Conservation (phyloP, 257 asterid species). For the Echites panduratus region DNA sequence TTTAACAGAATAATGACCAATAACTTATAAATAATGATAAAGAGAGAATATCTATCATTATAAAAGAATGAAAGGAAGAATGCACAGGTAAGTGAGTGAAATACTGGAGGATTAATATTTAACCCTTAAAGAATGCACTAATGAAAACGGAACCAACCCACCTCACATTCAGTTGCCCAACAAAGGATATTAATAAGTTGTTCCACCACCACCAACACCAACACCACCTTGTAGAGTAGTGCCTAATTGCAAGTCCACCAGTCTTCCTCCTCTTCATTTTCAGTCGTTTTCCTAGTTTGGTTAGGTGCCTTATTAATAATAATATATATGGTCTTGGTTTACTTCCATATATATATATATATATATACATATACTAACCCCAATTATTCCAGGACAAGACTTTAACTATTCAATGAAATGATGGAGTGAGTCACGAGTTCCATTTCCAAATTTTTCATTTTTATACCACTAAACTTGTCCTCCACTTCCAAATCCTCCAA, state of each 20-base stretch:
- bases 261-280: neutral
- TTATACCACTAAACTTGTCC: too few relatives aligned
- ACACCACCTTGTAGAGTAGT: neutral
- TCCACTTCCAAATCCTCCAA: conserved; percentile 1
- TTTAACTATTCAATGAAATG: neutral
- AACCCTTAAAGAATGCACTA: neutral
- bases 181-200: neutral
- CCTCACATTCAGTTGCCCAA: conserved; percentile 6
- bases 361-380: neutral
- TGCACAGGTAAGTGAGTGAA: too few relatives aligned
- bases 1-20: too few relatives aligned
- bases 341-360: neutral
- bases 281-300: conserved; percentile 15
- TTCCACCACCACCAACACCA: neutral
- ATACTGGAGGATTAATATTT: neutral
- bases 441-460: too few relatives aligned
- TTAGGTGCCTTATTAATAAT: conserved; percentile 8
- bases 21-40: too few relatives aligned
- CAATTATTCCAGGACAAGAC: neutral
- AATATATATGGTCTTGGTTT: neutral
- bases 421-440: neutral
- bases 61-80: neutral
- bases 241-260: neutral
- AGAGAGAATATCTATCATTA: too few relatives aligned
- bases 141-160: neutral